A percentile compares a stretch with the other conserved stretches of the same genome.
Conservation (phyloP, 345 rosid species). For the Dipteronia dyeriana region DNA sequence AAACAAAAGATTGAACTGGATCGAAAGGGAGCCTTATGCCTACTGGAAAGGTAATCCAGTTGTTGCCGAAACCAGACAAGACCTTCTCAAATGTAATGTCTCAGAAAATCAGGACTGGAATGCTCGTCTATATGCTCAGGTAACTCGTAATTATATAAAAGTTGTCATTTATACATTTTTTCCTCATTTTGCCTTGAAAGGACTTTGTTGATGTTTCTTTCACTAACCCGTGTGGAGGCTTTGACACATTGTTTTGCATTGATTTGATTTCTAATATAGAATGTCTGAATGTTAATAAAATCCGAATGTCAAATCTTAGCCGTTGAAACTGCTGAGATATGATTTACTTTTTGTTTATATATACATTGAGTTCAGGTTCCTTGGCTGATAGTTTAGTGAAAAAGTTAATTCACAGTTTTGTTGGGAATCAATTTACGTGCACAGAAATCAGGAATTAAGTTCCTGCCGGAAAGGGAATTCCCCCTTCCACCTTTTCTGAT, state of each 20-base stretch:
- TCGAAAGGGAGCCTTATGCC: conserved; percentile 71
- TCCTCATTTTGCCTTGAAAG: background rate
- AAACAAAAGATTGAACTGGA: conserved; percentile 51
- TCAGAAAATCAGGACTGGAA: conserved; percentile 76
- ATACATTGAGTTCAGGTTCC: background rate
- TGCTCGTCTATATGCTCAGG: conserved; percentile 83
- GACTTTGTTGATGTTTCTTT: background rate
- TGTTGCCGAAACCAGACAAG: conserved; percentile 64
- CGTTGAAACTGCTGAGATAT: too few species aligned
- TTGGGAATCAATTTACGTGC: too few species aligned
- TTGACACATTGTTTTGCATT: background rate
- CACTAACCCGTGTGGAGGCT: too few species aligned
- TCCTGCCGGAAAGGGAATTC: too few species aligned
- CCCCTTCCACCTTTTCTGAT: too few species aligned
- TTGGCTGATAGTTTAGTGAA: background rate
- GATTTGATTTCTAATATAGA: background rate
- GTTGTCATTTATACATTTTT: background rate
- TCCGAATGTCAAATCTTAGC: background rate
- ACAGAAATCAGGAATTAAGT: too few species aligned
- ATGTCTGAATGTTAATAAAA: background rate
- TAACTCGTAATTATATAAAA: conserved; percentile 8
- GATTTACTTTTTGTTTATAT: too few species aligned
- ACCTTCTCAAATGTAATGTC: conserved; percentile 76
- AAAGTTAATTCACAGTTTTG: too few species aligned
- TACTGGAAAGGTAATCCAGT: conserved; percentile 93